phyloP scores from a whole-genome alignment of 2,329 filamentous ascomycete species.

The Curvularia sp. region DNA sequence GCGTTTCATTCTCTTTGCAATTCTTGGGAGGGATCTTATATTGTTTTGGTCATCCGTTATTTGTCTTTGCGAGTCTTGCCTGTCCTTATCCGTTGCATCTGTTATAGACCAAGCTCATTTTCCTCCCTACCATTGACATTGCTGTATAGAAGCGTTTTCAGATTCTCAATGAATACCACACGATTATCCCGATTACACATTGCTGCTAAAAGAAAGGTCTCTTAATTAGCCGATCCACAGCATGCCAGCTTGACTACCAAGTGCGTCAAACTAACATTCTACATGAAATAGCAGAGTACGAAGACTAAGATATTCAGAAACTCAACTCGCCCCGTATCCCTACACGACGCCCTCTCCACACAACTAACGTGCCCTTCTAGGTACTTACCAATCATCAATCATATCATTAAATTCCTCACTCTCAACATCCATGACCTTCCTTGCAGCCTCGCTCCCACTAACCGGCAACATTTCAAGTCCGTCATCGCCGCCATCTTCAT shows the following conservation, averaged over 20 bases:
- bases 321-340: not conserved
- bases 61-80: not conserved
- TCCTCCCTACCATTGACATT: not conserved
- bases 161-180: too few relatives aligned
- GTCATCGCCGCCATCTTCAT: conserved; percentile 46
- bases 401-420: conserved; percentile 55
- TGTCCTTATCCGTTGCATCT: not conserved
- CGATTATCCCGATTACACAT: too few relatives aligned
- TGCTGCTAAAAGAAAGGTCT: too few relatives aligned
- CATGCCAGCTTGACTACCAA: not conserved
- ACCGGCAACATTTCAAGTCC: conserved; percentile 58
- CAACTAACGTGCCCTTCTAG: not conserved
- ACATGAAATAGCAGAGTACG: not conserved
- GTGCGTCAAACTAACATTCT: not conserved
- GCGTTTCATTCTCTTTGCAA: not conserved
- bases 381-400: conserved; percentile 53
- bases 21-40: not conserved
- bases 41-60: not conserved
- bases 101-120: not conserved
- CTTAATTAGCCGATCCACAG: too few relatives aligned
- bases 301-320: not conserved
- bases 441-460: conserved; percentile 55
- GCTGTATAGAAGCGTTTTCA: not conserved
- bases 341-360: not conserved
- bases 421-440: conserved; percentile 56